These are phyloP conservation scores for Excoecaria agallocha DNA, from an alignment of 345 rosid genomes.

Conservation along the genomic window DNA sequence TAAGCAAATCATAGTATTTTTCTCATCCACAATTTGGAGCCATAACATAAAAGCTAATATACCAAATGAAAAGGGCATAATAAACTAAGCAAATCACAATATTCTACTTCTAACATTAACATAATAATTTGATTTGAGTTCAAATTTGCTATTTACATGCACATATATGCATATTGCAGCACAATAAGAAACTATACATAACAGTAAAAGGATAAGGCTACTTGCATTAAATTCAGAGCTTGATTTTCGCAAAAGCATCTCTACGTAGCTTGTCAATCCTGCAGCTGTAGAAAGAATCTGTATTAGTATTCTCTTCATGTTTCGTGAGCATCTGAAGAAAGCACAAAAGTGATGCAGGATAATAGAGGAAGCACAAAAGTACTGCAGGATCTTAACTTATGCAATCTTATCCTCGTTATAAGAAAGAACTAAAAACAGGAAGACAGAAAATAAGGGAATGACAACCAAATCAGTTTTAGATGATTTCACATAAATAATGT, in stretches of 20 bases:
- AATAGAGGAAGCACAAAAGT: neutral
- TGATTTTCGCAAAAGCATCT: constrained; percentile 75
- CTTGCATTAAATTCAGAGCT: constrained; percentile 81
- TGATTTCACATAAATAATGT: neutral
- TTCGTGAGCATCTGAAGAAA: neutral
- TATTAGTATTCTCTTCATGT: constrained; percentile 23
- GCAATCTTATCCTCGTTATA: neutral
- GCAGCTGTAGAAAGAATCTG: constrained; percentile 50
- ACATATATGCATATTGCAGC: neutral
- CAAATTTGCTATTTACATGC: neutral
- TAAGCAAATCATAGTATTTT: too few species aligned
- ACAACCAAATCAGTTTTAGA: neutral
- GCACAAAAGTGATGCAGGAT: neutral
- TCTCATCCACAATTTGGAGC: too few species aligned
- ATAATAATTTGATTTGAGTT: neutral
- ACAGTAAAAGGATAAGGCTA: constrained; percentile 3
- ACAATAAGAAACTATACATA: constrained; percentile 12
- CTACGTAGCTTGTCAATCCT: constrained; percentile 67
- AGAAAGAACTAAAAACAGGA: neutral
- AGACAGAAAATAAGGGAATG: neutral
- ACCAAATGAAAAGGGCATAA: too few species aligned
- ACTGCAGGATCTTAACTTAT: neutral
- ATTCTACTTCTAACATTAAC: neutral
- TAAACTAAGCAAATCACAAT: neutral
- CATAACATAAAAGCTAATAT: too few species aligned